phyloP scores from a whole-genome alignment of 805 yeast species.

The Yarrowia hollandica region DNA sequence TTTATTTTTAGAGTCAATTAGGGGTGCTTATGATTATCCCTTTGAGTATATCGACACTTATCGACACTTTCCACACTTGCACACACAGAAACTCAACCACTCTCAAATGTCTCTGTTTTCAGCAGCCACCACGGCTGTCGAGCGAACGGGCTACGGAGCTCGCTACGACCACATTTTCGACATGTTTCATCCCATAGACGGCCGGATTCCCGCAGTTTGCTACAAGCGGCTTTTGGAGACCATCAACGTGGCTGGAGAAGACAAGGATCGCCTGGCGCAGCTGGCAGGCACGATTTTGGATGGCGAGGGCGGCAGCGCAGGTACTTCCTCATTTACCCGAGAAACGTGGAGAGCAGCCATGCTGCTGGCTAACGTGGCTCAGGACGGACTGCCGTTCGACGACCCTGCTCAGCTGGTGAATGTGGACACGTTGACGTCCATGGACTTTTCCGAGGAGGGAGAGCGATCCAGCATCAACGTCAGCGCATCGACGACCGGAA shows the following conservation, averaged over 20 bases:
- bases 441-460: constrained; percentile 24
- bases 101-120: constrained; percentile 9
- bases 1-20: constrained; percentile 1
- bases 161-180: constrained; percentile 27
- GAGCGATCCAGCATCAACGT: constrained; percentile 5
- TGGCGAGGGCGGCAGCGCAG: neutral
- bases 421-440: neutral
- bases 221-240: constrained; percentile 27
- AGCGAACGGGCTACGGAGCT: constrained; percentile 7
- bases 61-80: too few relatives aligned
- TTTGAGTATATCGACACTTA: too few relatives aligned
- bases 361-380: constrained; percentile 16
- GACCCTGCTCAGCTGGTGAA: constrained; percentile 1
- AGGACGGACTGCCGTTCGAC: constrained; percentile 9
- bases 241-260: constrained; percentile 5
- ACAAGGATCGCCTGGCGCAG: constrained; percentile 1
- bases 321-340: constrained; percentile 3
- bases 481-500: neutral
- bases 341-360: constrained; percentile 11
- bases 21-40: too few relatives aligned
- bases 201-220: constrained; percentile 26
- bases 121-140: constrained; percentile 18
- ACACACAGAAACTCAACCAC: neutral
- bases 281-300: neutral
- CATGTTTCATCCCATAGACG: constrained; percentile 28